phyloP scores from a whole-genome alignment of 352 stramenopile genomes.

The Phytophthora pini region DNA sequence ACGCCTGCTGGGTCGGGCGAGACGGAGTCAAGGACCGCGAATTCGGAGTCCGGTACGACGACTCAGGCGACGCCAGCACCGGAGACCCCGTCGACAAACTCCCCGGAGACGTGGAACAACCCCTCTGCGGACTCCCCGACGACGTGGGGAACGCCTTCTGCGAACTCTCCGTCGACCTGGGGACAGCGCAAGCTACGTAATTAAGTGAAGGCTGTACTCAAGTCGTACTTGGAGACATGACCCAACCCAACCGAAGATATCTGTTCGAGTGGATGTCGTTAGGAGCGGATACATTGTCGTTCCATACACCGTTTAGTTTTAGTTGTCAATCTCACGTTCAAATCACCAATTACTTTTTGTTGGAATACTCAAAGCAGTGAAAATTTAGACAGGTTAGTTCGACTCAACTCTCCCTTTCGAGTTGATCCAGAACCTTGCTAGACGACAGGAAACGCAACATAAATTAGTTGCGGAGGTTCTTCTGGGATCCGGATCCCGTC shows the following conservation, averaged over 20 bases:
- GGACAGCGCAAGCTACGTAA: constrained; percentile 17
- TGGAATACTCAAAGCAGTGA: too few relatives aligned
- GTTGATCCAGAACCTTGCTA: too few relatives aligned
- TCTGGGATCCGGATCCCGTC: constrained; percentile 1
- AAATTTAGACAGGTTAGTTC: too few relatives aligned
- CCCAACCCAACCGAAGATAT: background rate
- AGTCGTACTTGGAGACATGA: background rate
- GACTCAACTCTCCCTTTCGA: too few relatives aligned
- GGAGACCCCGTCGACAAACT: background rate
- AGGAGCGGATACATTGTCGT: background rate
- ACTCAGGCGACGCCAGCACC: background rate
- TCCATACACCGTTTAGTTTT: background rate
- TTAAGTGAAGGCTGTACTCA: constrained; percentile 5
- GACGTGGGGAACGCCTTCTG: background rate
- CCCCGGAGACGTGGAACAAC: too few relatives aligned
- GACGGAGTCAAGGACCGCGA: background rate
- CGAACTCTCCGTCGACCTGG: background rate
- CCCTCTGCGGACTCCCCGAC: background rate
- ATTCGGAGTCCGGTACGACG: background rate
- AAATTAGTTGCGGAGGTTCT: constrained; percentile 7
- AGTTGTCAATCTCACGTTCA: too few relatives aligned
- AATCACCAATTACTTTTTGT: too few relatives aligned
- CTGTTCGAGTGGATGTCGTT: background rate
- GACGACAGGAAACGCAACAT: too few relatives aligned
- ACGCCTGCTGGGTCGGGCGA: constrained; percentile 2